Evolutionary conservation across 1,284 basidiomycete genomes (phyloP).

Genomic region (Heterobasidion irregulare): DNA sequence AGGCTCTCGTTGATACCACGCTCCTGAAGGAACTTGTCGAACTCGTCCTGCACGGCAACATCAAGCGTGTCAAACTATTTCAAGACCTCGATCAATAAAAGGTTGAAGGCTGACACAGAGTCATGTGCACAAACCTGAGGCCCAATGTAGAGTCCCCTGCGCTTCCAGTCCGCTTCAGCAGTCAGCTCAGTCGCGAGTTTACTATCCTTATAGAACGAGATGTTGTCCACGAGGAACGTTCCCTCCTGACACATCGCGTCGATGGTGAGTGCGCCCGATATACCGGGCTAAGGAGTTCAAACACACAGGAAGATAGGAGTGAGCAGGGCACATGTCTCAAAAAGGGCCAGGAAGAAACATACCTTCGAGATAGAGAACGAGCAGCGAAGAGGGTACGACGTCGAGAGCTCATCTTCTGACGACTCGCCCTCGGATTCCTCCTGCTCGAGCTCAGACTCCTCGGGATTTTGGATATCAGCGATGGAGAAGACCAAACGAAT

Average conservation of each 20-base stretch:
- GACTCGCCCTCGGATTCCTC: slow-evolving; percentile 27
- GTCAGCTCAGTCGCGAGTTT: slow-evolving; percentile 73
- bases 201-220: slow-evolving; percentile 76
- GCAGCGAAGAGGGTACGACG: slow-evolving; percentile 65
- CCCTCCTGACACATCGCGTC: slow-evolving; percentile 84
- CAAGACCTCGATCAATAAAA: background rate
- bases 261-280: slow-evolving; percentile 63
- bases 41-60: slow-evolving; percentile 77
- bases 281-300: slow-evolving; percentile 24
- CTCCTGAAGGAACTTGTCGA: slow-evolving; percentile 78
- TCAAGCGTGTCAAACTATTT: slow-evolving; percentile 86
- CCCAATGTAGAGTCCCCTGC: slow-evolving; percentile 87
- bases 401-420: slow-evolving; percentile 31
- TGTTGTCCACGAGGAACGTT: slow-evolving; percentile 81
- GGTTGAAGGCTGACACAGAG: slow-evolving; percentile 1
- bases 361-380: slow-evolving; percentile 85
- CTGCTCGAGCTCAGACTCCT: slow-evolving; percentile 35
- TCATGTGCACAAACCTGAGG: slow-evolving; percentile 57
- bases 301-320: slow-evolving; percentile 5
- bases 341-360: slow-evolving; percentile 1
- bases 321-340: background rate
- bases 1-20: slow-evolving; percentile 81
- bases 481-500: slow-evolving; percentile 81
- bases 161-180: slow-evolving; percentile 89
- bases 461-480: slow-evolving; percentile 55